Base-by-base conservation (phyloP, 2,329 filamentous ascomycete genomes). In the Talaromyces sp. region DNA sequence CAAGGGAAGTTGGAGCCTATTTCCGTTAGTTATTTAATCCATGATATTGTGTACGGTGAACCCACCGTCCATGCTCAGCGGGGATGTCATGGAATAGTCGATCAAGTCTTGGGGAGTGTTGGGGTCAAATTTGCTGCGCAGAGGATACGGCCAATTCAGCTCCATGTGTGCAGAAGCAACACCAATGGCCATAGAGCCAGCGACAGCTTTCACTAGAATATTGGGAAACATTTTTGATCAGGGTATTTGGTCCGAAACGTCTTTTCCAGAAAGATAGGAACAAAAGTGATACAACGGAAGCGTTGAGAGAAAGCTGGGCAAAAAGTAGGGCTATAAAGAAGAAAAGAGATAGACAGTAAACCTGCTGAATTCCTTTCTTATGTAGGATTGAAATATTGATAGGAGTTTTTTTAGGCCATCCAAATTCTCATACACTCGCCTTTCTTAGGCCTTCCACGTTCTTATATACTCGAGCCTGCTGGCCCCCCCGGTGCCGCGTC, bases 51-150 rank as follows among this genome's bases (percentile, higher is more conserved):
- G 8, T 18, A 18, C 30, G 5, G 42, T 47, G 8, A 7, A 54
- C 33, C 10, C 30, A 63, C 61, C 61, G 36, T 63, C 61, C 5
- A 42, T 27, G 16, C 60, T 40, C 28, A 95, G 82, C 2, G 91
- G 91, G 14, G 82, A 81, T 33, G 86, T 90, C 79, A 91, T 91
- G 68, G 83, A 85, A 79, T 89, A 91, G 78, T 93, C 89, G 70
- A 85, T 81, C 59, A 82, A 74, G 59, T 76, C 76, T 14, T 68
- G 64, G 30, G 47, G 28, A 44, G 73, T 74, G 51, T 78, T 71
- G 23, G 79, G 78, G 66, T 85, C 80, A 57, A 78, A 73, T 59
- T 80, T 80, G 68, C 79, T 82, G 63, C 79, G 79, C 28, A 86
- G 74, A 8, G 83, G 81, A 61, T 79, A 82, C 2, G 84, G 84